A percentile compares a stretch with the other conserved stretches of the same genome.
These are phyloP conservation scores for Zhuliangozyma blackwelliae DNA, from an alignment of 1,139 yeast genomes.

Conservation along the genomic window DNA sequence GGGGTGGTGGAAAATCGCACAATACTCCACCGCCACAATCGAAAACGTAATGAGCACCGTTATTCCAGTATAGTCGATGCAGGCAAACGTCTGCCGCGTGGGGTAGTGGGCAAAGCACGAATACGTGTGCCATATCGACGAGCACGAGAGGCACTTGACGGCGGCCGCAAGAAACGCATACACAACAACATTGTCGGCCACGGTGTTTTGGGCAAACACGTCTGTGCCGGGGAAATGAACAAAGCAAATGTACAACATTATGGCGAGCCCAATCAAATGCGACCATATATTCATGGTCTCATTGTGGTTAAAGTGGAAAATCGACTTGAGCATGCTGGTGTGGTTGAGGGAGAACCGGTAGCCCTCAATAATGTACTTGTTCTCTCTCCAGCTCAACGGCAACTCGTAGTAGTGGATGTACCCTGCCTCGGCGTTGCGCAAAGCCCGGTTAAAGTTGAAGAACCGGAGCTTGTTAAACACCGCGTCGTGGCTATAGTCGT, in stretches of 20 bases:
- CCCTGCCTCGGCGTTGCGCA: conserved; percentile 48
- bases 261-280: conserved; percentile 66
- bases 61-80: conserved; percentile 94
- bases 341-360: conserved; percentile 78
- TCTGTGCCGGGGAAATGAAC: conserved; percentile 58
- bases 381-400: conserved; percentile 92
- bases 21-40: conserved; percentile 79
- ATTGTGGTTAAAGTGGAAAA: conserved; percentile 65
- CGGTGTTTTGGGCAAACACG: conserved; percentile 35
- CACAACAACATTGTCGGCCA: conserved; percentile 51
- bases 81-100: conserved; percentile 73
- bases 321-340: conserved; percentile 50
- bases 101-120: conserved; percentile 67
- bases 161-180: conserved; percentile 69
- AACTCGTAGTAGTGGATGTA: conserved; percentile 79
- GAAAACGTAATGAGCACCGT: conserved; percentile 89
- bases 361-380: conserved; percentile 77
- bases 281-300: conserved; percentile 95
- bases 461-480: conserved; percentile 41
- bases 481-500: conserved; percentile 23
- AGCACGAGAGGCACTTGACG: conserved; percentile 68
- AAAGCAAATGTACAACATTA: conserved; percentile 53
- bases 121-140: conserved; percentile 91
- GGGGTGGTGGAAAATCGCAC: conserved; percentile 66
- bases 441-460: conserved; percentile 60